Evolutionary conservation across 768 basidiomycete genomes (phyloP).

Genomic region (Cystofilobasidium macerans): DNA sequence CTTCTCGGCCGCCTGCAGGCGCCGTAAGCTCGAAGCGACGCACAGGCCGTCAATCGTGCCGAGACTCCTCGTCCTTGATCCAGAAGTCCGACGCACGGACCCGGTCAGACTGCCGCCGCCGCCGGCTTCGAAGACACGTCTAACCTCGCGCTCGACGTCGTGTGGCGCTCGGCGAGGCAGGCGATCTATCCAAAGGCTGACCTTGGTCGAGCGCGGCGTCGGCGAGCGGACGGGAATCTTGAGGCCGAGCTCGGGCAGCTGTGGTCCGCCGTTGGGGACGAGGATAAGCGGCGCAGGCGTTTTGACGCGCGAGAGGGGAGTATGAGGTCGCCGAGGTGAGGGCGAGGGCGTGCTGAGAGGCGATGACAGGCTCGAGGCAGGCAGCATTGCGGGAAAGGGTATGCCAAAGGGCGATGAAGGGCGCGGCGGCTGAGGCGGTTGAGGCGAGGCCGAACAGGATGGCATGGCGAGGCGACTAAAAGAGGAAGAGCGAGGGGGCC

Average conservation of each 20-base stretch:
- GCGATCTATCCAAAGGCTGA: constrained; percentile 2
- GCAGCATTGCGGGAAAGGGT: no score
- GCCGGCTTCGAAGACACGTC: neutral
- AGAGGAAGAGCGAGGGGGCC: no score
- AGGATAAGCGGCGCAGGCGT: neutral
- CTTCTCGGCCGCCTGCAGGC: no score
- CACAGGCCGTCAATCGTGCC: neutral
- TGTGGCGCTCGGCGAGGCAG: neutral
- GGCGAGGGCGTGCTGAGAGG: no score
- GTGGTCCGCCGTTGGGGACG: no score
- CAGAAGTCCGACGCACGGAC: no score
- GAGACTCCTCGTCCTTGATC: neutral
- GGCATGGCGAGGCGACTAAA: no score
- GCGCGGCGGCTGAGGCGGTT: no score
- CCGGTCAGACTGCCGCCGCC: neutral
- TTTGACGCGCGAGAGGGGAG: neutral
- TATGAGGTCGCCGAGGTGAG: no score
- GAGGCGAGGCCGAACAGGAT: no score
- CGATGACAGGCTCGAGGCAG: no score
- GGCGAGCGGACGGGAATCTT: constrained; percentile 2
- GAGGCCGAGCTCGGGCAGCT: neutral
- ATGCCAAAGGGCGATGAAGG: no score
- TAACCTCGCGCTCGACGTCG: constrained; percentile 2
- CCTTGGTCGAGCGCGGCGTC: neutral
- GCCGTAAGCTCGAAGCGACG: neutral